Evolutionary conservation across 2,329 filamentous ascomycete genomes (phyloP).

Genomic region (Penicillium aurantiogriseum): DNA sequence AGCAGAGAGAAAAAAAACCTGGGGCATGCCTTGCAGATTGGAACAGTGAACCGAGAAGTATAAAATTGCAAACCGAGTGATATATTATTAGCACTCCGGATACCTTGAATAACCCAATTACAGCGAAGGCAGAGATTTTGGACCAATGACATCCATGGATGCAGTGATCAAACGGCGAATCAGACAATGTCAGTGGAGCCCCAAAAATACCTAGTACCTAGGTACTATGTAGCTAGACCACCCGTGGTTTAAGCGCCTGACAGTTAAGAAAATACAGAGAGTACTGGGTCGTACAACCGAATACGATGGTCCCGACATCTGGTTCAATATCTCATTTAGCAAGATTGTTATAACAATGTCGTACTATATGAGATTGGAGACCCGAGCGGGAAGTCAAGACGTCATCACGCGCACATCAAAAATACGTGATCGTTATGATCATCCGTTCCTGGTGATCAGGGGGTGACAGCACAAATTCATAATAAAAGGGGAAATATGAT

Average conservation of each 20-base stretch:
- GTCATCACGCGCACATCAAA: constrained; percentile 3
- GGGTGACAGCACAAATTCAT: neutral
- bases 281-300: neutral
- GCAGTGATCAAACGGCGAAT: neutral
- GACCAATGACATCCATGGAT: neutral
- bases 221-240: neutral
- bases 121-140: constrained; percentile 10
- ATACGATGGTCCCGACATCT: neutral
- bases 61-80: neutral
- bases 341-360: neutral
- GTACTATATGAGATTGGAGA: neutral
- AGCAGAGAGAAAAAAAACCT: neutral
- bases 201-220: neutral
- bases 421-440: constrained; percentile 8
- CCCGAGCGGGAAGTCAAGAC: neutral
- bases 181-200: neutral
- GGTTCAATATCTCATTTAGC: neutral
- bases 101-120: neutral
- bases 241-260: neutral
- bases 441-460: constrained; percentile 9
- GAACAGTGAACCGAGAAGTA: neutral
- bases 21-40: neutral
- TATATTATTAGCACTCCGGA: neutral
- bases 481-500: neutral
- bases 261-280: neutral